A percentile compares a stretch with the other conserved stretches of the same genome.
These are phyloP conservation scores for Vitis hybrid DNA, from an alignment of 177 flowering plant genomes.

Conservation along the genomic window DNA sequence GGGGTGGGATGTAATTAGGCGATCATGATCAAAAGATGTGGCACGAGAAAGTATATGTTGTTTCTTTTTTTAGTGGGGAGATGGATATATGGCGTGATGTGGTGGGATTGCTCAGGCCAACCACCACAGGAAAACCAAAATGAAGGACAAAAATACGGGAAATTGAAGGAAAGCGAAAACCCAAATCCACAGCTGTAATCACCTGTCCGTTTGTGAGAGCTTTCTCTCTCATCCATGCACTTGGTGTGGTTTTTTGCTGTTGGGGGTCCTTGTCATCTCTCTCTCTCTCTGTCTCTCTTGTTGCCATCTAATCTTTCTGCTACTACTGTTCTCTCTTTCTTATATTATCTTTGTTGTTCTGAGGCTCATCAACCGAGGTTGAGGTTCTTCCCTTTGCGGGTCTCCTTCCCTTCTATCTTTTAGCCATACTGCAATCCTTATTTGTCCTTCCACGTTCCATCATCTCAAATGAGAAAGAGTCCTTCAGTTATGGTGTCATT, in stretches of 20 bases:
- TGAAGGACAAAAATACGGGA: not conserved
- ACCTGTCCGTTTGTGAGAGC: conserved; percentile 11
- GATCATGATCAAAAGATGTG: not conserved
- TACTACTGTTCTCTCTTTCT: not conserved
- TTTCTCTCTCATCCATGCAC: not conserved
- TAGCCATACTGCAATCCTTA: conserved; percentile 16
- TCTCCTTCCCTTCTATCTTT: conserved; percentile 4
- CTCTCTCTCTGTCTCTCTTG: not conserved
- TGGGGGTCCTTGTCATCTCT: not conserved
- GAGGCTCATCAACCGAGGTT: conserved; percentile 24
- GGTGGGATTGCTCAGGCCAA: conserved; percentile 16
- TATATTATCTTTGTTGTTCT: conserved; percentile 4
- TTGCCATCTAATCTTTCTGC: conserved; percentile 3
- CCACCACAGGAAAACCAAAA: conserved; percentile 15
- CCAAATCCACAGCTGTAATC: conserved; percentile 20
- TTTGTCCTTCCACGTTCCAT: conserved; percentile 25
- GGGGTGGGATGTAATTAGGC: not conserved
- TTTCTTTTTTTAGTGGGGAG: not conserved
- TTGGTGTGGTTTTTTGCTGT: conserved; percentile 8
- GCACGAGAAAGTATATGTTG: not conserved
- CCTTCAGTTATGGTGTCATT: not conserved
- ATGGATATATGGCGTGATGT: conserved; percentile 21
- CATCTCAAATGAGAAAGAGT: conserved; percentile 12
- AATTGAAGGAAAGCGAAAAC: conserved; percentile 14
- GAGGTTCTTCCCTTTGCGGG: conserved; percentile 15